Evolutionary conservation across 2,329 filamentous ascomycete species (phyloP), one percentile per base, ranked within the genome.

Genomic region (Colletotrichum coccodes): DNA sequence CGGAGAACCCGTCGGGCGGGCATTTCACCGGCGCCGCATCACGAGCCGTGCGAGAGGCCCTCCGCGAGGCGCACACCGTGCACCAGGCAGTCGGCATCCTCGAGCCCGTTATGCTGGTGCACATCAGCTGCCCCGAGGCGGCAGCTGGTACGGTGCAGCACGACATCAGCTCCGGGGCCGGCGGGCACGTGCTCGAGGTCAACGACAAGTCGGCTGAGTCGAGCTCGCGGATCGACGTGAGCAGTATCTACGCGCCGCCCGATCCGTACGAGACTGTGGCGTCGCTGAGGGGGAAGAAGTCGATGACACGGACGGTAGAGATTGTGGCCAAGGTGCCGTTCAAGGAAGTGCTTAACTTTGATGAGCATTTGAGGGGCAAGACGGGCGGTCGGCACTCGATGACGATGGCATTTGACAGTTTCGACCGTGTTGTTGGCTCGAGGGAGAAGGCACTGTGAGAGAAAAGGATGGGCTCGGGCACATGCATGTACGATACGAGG

Each of bases 291-390:
- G 83, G 84, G 46, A 86, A 85, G 76, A 85, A 83, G 73, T 84
- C 80, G 42, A 81, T 80, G 38, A 80, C 82, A 63, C 81, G 84
- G 52, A 85, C 83, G 82, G 83, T 86, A 66, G 87, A 91, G 57
- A 94, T 99, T 73, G 90, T 92, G 12, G 96, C 95, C 26, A 90
- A 93, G 75, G 95, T 98, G 32, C 96, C 96, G 36, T 85, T 98
- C 74, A 97, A 96, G 81, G 95, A 98, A 80, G 98, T 98, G 94
- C 91, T 98, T 40, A 93, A 95, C 47, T 99, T 98, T 79, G 85
- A 98, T 73, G 94, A 94, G 78, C 93, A 97, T 77, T 81, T 99
- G 71, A 86, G 96, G 60, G 95, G 94, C 80, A 87, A 97, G 83
- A 99, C 95, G 4, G 93, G 92, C 3, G 96, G 96, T 0, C 86